Conservation (phyloP, 2,329 filamentous ascomycete genomes). For the Pestalotiopsis sp. region DNA sequence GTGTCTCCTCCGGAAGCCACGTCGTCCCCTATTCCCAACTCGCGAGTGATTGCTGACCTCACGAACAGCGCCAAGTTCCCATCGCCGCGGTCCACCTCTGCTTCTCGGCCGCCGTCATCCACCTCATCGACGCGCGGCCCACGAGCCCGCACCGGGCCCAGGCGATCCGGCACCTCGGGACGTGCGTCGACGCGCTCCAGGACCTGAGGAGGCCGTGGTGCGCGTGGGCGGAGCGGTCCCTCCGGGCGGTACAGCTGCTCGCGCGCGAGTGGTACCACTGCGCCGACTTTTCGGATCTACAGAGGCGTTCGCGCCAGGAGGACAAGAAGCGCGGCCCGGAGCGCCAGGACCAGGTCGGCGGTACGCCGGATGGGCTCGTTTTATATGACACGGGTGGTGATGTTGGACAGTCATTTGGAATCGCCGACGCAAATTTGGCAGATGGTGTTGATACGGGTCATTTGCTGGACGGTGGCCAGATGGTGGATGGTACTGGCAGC, state of each 20-base stretch:
- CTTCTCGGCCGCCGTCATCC: background rate
- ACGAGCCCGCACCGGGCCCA: background rate
- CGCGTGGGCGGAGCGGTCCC: background rate
- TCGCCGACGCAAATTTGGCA: background rate
- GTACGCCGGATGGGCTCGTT: background rate
- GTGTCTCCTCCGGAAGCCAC: background rate
- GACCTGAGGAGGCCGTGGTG: background rate
- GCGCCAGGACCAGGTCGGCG: background rate
- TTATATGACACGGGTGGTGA: background rate
- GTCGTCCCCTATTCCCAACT: background rate
- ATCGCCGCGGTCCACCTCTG: background rate
- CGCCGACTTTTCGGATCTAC: background rate
- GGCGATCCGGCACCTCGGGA: background rate
- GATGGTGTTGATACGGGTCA: background rate
- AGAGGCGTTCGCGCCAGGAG: background rate
- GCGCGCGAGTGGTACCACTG: background rate
- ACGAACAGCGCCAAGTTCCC: background rate
- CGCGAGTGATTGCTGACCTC: background rate
- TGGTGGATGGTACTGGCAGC: background rate
- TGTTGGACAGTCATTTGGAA: background rate
- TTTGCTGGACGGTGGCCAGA: background rate
- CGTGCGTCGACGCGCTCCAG: background rate
- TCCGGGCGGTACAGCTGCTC: background rate
- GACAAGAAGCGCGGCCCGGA: background rate
- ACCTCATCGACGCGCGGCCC: background rate